These are phyloP conservation scores for Boletus patriciae DNA, from an alignment of 768 basidiomycete species.

Conservation along the genomic window DNA sequence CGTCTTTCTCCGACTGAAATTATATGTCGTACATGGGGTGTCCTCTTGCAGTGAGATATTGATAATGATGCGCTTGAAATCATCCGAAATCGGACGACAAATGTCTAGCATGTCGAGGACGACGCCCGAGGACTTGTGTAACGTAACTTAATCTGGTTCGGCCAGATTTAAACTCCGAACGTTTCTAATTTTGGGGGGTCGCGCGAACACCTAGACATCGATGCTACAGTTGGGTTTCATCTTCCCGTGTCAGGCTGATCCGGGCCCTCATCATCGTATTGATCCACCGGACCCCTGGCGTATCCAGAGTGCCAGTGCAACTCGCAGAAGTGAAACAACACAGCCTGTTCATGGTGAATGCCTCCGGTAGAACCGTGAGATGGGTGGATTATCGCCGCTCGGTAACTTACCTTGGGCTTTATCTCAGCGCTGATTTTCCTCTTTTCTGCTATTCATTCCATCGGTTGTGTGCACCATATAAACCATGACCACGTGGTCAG, in stretches of 20 bases:
- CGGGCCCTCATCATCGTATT: not conserved
- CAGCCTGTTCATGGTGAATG: not conserved
- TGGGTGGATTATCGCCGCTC: not conserved
- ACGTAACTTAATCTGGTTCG: no score
- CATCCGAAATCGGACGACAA: no score
- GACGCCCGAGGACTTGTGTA: no score
- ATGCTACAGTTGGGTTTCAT: not conserved
- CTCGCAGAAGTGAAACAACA: not conserved
- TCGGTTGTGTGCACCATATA: not conserved
- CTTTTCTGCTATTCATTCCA: not conserved
- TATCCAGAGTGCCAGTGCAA: not conserved
- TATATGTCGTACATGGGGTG: no score
- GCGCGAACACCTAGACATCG: not conserved
- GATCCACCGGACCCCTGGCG: not conserved
- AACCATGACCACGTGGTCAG: not conserved
- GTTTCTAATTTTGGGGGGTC: no score
- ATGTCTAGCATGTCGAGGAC: no score
- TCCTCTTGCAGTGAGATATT: no score
- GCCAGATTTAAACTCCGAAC: no score
- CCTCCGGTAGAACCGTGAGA: not conserved
- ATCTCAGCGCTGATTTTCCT: not conserved
- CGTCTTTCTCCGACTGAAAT: no score
- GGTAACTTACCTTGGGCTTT: not conserved
- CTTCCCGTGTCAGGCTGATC: not conserved
- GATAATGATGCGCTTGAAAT: no score